Percentiles rank a stretch among this genome's conserved stretches.
Evolutionary conservation across 768 basidiomycete species (phyloP).

Genomic region (Coprinellus micaceus): DNA sequence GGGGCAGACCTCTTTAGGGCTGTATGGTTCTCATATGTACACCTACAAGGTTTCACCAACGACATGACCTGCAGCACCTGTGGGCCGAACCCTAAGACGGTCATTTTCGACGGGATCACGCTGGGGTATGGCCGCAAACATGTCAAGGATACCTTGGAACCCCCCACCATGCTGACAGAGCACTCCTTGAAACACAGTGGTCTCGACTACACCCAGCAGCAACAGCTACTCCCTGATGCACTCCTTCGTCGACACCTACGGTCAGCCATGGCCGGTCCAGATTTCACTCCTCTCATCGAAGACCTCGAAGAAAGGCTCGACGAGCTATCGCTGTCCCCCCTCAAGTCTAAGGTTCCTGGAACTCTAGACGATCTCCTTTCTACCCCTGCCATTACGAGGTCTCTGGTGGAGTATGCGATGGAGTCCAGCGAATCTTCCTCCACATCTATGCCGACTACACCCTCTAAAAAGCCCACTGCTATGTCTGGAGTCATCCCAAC

Average conservation of each 20-base stretch:
- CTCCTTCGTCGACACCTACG: not conserved
- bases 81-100: conserved; percentile 15
- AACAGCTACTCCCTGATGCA: not conserved
- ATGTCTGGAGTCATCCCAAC: too few species aligned
- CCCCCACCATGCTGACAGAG: not conserved
- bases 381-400: too few species aligned
- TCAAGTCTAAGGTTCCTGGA: not conserved
- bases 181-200: not conserved
- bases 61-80: conserved; percentile 20
- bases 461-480: too few species aligned
- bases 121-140: conserved; percentile 17
- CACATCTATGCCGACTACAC: too few species aligned
- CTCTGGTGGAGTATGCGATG: too few species aligned
- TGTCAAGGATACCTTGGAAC: not conserved
- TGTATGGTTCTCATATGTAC: too few species aligned
- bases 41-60: too few species aligned
- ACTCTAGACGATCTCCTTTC: too few species aligned
- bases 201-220: not conserved
- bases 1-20: too few species aligned
- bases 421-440: too few species aligned
- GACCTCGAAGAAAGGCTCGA: not conserved
- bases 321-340: not conserved
- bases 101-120: conserved; percentile 21
- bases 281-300: not conserved
- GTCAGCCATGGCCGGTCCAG: not conserved